These are phyloP conservation scores for Trypanosoma mega DNA, from an alignment of 208 protist genomes.

Conservation along the genomic window DNA sequence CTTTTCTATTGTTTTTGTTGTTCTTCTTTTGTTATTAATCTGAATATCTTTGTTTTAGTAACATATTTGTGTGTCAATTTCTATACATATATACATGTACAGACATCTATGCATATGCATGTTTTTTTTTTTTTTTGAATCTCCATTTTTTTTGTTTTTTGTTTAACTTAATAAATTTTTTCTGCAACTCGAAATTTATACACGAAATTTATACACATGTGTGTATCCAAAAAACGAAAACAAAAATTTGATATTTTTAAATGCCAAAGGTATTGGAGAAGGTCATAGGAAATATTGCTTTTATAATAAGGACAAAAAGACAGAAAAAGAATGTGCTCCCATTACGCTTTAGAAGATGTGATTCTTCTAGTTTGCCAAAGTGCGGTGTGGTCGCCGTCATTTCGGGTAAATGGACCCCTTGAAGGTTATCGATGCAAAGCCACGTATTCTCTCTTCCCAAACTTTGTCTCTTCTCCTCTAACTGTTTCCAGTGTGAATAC, in stretches of 20 bases:
- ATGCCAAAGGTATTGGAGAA: no score
- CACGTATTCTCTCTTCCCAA: conserved; percentile 42
- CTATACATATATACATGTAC: conserved; percentile 1
- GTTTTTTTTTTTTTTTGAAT: conserved; percentile 25
- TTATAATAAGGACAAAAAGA: neutral
- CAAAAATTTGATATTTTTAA: no score
- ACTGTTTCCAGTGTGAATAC: conserved; percentile 26
- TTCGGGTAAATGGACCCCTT: conserved; percentile 30
- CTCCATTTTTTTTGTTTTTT: conserved; percentile 2
- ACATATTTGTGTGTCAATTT: no score
- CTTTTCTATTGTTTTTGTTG: no score
- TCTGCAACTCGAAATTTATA: no score
- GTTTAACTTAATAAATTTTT: no score
- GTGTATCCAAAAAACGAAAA: no score
- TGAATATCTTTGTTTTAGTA: no score
- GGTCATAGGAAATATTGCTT: no score
- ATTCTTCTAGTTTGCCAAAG: conserved; percentile 20
- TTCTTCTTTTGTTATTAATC: no score
- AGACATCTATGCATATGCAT: neutral
- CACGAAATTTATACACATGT: no score
- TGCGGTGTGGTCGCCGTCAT: conserved; percentile 1
- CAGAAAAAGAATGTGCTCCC: neutral
- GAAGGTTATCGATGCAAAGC: conserved; percentile 40
- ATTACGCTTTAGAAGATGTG: conserved; percentile 1
- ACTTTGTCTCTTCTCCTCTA: conserved; percentile 27